phyloP scores from a whole-genome alignment of 169 alveolate genomes.

The Pseudocohnilembus persalinus region DNA sequence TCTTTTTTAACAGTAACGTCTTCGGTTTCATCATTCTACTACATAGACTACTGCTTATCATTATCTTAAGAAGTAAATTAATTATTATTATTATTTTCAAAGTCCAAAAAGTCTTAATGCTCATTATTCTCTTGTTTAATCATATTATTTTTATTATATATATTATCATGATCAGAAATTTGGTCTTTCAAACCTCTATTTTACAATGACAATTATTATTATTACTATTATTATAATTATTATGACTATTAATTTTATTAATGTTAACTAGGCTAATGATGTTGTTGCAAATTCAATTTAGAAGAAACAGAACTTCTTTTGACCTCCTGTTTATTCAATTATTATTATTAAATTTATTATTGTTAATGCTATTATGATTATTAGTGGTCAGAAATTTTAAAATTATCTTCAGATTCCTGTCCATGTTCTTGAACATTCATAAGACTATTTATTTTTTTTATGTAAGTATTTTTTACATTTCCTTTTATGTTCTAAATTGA shows the following conservation, averaged over 20 bases:
- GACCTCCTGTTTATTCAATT: too few relatives aligned
- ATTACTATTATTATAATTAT: background rate
- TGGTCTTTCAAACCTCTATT: background rate
- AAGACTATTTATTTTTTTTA: slow-evolving; percentile 38
- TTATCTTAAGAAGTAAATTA: too few relatives aligned
- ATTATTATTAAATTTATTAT: slow-evolving; percentile 5
- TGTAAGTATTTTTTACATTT: slow-evolving; percentile 46
- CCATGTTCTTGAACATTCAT: slow-evolving; percentile 16
- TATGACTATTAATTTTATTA: too few relatives aligned
- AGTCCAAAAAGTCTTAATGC: too few relatives aligned
- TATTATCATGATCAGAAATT: too few relatives aligned
- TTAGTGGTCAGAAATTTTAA: background rate
- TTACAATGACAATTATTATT: too few relatives aligned
- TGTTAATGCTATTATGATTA: background rate
- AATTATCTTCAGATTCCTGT: background rate
- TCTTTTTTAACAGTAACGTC: slow-evolving; percentile 10
- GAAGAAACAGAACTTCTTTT: too few relatives aligned
- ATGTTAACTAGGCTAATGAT: too few relatives aligned
- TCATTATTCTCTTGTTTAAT: background rate
- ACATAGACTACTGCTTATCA: too few relatives aligned
- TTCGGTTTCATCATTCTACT: background rate
- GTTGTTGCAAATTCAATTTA: background rate
- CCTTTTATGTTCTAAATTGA: slow-evolving; percentile 5
- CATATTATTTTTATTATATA: too few relatives aligned
- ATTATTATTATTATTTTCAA: too few relatives aligned